Base-by-base conservation (phyloP, 495 filamentous ascomycete species). In the Penicillium parvum region DNA sequence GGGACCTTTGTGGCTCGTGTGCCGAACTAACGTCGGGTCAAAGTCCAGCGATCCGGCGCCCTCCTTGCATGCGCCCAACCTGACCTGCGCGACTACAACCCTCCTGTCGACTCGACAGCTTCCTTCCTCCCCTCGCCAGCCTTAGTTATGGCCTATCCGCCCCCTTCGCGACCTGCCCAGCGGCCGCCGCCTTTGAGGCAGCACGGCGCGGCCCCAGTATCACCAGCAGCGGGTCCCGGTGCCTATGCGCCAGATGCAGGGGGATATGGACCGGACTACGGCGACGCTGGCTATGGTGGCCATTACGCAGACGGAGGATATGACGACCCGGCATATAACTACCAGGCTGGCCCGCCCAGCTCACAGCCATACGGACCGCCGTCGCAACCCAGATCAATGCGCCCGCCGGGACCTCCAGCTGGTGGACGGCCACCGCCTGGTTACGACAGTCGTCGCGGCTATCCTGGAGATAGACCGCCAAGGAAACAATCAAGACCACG, bases 131-230 rank as follows among this genome's bases (percentile, higher is more conserved):
- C 11, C 29, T 11, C 15, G 43, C 37, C 21, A 37, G 9, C 39
- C 28, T 29, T 33, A 28, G 53, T 47, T 45, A 70, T 70, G 66
- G 65, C 64, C 28, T 70, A 65, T 38, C 47, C 53, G 16, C 55
- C 28, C n/a, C 28, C 28, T n/a, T 30, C 48, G 22, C 53, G 50
- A 38, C 48, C 49, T 29, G 50, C 55, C 25, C 64, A 66, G 56
- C 53, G 74, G 41, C 73, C 68, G 18, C 72, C 76, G 21, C 78
- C 76, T 37, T 57, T 63, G 51, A 61, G 75, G 49, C 75, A 76
- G 50, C 76, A 81, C 49, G 73, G 73, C 32, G 40, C 53, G 16
- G 9, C 59, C 14, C 58, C 58, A 11, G 52, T 55, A 29, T 57
- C 55, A 4, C 55, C 57, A 33, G 49, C 56, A 27, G 37, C 51